A percentile compares a stretch with the other conserved stretches of the same genome.
Conservation (phyloP, 2,329 filamentous ascomycete species). For the Capronia coronata region DNA sequence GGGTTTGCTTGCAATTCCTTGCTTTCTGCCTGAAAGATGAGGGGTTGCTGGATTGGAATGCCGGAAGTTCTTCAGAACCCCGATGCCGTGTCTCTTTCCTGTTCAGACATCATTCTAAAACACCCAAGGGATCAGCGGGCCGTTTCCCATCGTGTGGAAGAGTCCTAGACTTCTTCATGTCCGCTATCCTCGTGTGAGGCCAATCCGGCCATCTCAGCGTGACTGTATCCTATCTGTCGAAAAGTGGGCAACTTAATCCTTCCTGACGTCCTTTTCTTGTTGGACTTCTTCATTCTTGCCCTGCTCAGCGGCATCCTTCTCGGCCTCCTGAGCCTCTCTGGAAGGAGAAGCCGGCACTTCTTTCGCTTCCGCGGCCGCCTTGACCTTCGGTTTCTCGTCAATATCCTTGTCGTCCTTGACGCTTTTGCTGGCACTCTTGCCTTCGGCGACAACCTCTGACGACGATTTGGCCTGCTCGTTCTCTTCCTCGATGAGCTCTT, state of each 20-base stretch:
- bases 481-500: constrained; percentile 96
- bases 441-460: constrained; percentile 48
- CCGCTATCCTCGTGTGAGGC: background rate
- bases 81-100: too few species aligned
- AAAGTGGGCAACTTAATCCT: constrained; percentile 10
- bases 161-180: background rate
- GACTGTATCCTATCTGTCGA: background rate
- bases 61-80: too few species aligned
- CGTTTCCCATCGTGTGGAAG: too few species aligned
- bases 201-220: background rate
- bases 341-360: constrained; percentile 37
- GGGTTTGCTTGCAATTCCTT: too few species aligned
- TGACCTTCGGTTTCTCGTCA: constrained; percentile 73
- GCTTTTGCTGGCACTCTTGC: constrained; percentile 56
- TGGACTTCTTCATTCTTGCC: constrained; percentile 33
- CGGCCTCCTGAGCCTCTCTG: constrained; percentile 45
- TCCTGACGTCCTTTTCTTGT: constrained; percentile 25
- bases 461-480: constrained; percentile 81
- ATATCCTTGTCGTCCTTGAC: constrained; percentile 80
- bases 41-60: too few species aligned
- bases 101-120: too few species aligned
- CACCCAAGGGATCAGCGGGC: too few species aligned
- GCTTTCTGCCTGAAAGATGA: too few species aligned
- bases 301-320: constrained; percentile 38
- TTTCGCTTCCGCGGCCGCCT: constrained; percentile 41